Conservation (phyloP, 108 stramenopile species). For the Cyclotella sp. region DNA sequence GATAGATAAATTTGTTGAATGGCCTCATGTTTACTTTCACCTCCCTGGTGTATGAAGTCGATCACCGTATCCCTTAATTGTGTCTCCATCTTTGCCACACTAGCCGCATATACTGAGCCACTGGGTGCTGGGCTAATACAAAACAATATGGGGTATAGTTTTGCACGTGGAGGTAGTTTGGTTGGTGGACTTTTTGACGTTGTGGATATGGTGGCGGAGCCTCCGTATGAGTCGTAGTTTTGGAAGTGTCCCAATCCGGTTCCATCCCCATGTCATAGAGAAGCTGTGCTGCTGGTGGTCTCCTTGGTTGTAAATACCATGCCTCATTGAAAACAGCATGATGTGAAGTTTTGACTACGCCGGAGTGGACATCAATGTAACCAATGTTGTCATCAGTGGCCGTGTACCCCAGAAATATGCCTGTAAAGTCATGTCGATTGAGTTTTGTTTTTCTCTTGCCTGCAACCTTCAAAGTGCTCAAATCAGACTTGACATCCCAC, state of each 20-base stretch:
- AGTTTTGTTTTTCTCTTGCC: background rate
- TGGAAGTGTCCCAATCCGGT: background rate
- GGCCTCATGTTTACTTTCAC: too few relatives aligned
- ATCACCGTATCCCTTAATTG: too few relatives aligned
- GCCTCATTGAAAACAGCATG: constrained; percentile 18
- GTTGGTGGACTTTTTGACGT: too few relatives aligned
- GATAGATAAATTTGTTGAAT: too few relatives aligned
- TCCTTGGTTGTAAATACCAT: constrained; percentile 7
- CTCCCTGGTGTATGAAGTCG: too few relatives aligned
- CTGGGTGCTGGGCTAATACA: too few relatives aligned
- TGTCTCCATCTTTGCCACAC: too few relatives aligned
- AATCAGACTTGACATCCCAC: background rate
- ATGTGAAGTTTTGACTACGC: constrained; percentile 5
- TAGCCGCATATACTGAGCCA: too few relatives aligned
- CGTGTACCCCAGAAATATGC: background rate
- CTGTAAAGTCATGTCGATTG: too few relatives aligned
- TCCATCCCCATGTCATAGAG: constrained; percentile 14
- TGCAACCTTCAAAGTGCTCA: background rate
- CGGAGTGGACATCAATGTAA: constrained; percentile 2
- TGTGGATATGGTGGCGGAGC: background rate
- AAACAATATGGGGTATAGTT: too few relatives aligned
- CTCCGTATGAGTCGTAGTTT: too few relatives aligned
- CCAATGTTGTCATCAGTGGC: constrained; percentile 5
- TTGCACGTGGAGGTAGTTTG: too few relatives aligned
- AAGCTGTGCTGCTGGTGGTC: constrained; percentile 9